Evolutionary conservation across 306 rosid genomes (phyloP).

Genomic region (Urtica urens): DNA sequence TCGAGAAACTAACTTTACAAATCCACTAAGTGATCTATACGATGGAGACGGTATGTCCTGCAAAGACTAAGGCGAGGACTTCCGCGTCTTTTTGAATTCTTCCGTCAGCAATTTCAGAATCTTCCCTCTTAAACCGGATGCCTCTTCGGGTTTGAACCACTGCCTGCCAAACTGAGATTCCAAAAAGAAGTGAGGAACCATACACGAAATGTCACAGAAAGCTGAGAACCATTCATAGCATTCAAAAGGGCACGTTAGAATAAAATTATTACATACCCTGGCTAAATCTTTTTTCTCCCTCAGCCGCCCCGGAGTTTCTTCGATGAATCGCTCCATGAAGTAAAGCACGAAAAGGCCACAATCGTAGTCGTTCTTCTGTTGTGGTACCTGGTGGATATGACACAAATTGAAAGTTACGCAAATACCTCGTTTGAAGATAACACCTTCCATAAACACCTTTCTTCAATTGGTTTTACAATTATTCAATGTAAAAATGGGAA

Average conservation of each 20-base stretch:
- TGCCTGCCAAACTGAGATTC: constrained; percentile 54
- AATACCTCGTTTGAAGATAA: too few relatives aligned
- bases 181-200: constrained; percentile 1
- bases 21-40: too few relatives aligned
- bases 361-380: constrained; percentile 82
- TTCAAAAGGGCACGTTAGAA: not conserved
- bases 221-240: not conserved
- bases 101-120: constrained; percentile 42
- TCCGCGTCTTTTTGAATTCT: constrained; percentile 35
- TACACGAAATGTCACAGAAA: not conserved
- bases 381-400: constrained; percentile 71
- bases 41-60: too few relatives aligned
- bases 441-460: too few relatives aligned
- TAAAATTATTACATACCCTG: constrained; percentile 38
- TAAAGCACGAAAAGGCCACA: constrained; percentile 87
- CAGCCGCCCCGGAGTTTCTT: constrained; percentile 67
- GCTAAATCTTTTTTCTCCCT: constrained; percentile 50
- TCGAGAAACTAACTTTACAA: too few relatives aligned
- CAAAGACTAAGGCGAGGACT: not conserved
- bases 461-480: too few relatives aligned
- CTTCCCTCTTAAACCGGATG: constrained; percentile 69
- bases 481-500: too few relatives aligned
- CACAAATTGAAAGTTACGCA: not conserved
- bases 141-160: constrained; percentile 89
- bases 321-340: constrained; percentile 80